Conservation (phyloP, 768 basidiomycete species). For the Tricholoma sp. region DNA sequence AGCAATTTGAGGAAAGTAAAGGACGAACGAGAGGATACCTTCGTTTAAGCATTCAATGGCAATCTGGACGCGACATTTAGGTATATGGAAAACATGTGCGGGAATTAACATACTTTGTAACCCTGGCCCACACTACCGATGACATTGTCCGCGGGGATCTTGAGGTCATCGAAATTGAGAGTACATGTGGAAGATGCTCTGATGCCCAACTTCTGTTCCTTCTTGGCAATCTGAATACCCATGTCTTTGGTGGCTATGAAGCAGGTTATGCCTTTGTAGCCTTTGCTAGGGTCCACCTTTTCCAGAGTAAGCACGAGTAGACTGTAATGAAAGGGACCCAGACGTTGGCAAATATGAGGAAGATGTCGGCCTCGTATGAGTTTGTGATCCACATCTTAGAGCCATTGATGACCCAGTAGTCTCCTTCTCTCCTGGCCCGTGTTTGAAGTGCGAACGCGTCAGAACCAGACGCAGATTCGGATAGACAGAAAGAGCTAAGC, state of each 20-base stretch:
- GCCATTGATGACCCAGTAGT: slow-evolving; percentile 87
- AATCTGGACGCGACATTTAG: slow-evolving; percentile 39
- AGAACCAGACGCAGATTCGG: slow-evolving; percentile 89
- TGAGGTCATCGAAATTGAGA: slow-evolving; percentile 91
- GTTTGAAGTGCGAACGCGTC: slow-evolving; percentile 98
- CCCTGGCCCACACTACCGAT: slow-evolving; percentile 91
- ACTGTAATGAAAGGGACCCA: slow-evolving; percentile 14
- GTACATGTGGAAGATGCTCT: slow-evolving; percentile 94
- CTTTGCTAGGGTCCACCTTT: slow-evolving; percentile 81
- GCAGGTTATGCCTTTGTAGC: slow-evolving; percentile 99
- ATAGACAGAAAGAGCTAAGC: slow-evolving; percentile 95
- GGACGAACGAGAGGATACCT: slow-evolving; percentile 34
- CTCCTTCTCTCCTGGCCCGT: slow-evolving; percentile 82
- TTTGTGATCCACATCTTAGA: slow-evolving; percentile 99
- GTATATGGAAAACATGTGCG: background rate
- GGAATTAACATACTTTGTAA: slow-evolving; percentile 57
- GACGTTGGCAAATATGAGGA: slow-evolving; percentile 94
- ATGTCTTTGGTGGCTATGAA: slow-evolving; percentile 95
- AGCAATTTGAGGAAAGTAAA: background rate
- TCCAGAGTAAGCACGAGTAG: background rate
- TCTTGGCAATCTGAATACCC: slow-evolving; percentile 97
- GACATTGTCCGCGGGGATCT: slow-evolving; percentile 77
- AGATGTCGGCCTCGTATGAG: slow-evolving; percentile 85
- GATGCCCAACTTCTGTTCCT: slow-evolving; percentile 98
- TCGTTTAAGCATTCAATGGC: slow-evolving; percentile 98